Percentiles rank a stretch among this genome's conserved stretches.
These are phyloP conservation scores for Tuber borchii DNA, from an alignment of 495 filamentous ascomycete species.

Conservation along the genomic window DNA sequence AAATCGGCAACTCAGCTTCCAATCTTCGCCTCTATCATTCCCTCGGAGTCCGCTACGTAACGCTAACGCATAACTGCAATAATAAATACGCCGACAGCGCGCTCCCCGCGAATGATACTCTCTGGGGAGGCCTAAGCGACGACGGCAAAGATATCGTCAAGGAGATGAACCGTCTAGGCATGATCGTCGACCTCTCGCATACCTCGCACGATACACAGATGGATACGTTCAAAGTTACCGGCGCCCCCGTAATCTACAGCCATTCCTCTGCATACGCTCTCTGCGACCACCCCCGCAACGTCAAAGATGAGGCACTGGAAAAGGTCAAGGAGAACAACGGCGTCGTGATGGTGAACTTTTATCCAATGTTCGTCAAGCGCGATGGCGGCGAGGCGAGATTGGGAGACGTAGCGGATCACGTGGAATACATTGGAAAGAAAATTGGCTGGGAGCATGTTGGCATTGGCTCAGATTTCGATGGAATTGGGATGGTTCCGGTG, in stretches of 20 bases:
- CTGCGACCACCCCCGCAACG: constrained; percentile 65
- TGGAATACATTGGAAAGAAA: constrained; percentile 60
- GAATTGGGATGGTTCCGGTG: constrained; percentile 52
- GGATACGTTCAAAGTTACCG: constrained; percentile 56
- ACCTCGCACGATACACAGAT: constrained; percentile 63
- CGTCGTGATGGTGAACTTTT: constrained; percentile 72
- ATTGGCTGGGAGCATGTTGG: constrained; percentile 72
- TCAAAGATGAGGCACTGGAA: constrained; percentile 63
- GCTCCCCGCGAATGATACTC: constrained; percentile 46
- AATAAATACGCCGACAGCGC: constrained; percentile 86
- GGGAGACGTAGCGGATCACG: constrained; percentile 67
- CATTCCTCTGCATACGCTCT: constrained; percentile 62
- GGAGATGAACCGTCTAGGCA: constrained; percentile 76
- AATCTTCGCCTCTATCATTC: constrained; percentile 67
- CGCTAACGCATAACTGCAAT: constrained; percentile 88
- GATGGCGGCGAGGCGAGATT: constrained; percentile 64
- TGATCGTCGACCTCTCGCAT: constrained; percentile 71
- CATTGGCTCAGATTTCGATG: constrained; percentile 69
- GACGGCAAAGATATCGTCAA: constrained; percentile 59
- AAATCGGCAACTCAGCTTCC: constrained; percentile 79
- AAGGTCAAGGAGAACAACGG: constrained; percentile 55
- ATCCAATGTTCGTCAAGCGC: constrained; percentile 72
- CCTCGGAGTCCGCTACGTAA: constrained; percentile 84
- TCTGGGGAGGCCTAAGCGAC: constrained; percentile 61
- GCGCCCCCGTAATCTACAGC: constrained; percentile 66